Evolutionary conservation across 1,139 yeast species (phyloP).

Genomic region (Hemisphaericaspora xylofermentans): DNA sequence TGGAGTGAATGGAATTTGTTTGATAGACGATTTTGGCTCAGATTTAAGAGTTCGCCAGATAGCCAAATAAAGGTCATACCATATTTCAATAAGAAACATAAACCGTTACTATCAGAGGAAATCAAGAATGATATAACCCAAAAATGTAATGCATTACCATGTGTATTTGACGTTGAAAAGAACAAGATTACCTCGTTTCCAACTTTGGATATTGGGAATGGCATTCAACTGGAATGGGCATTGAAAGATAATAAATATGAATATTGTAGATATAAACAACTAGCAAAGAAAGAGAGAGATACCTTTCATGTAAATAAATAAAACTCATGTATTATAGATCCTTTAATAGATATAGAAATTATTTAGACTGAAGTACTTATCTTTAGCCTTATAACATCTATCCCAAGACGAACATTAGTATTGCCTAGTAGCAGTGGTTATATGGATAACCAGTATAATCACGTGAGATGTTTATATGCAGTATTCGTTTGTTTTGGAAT

Average conservation of each 20-base stretch:
- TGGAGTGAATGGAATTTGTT: conserved; percentile 34
- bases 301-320: neutral
- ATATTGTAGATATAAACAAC: conserved; percentile 4
- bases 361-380: neutral
- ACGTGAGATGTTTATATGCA: neutral
- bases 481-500: too few relatives aligned
- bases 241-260: conserved; percentile 19
- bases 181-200: conserved; percentile 22
- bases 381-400: too few relatives aligned
- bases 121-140: neutral
- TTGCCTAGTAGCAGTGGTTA: too few relatives aligned
- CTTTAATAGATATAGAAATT: neutral
- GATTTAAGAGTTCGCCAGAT: conserved; percentile 14
- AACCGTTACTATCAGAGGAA: conserved; percentile 5
- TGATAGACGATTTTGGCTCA: conserved; percentile 39
- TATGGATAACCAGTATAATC: too few relatives aligned
- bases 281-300: neutral
- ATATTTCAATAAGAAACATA: conserved; percentile 20
- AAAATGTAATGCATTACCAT: conserved; percentile 14
- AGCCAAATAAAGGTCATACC: conserved; percentile 17
- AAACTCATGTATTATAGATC: too few relatives aligned
- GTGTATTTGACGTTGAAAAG: conserved; percentile 10
- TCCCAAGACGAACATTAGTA: too few relatives aligned
- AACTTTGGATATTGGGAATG: conserved; percentile 15
- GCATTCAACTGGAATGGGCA: conserved; percentile 19